Conservation (phyloP, 306 rosid species). For the Sicyos edulis region DNA sequence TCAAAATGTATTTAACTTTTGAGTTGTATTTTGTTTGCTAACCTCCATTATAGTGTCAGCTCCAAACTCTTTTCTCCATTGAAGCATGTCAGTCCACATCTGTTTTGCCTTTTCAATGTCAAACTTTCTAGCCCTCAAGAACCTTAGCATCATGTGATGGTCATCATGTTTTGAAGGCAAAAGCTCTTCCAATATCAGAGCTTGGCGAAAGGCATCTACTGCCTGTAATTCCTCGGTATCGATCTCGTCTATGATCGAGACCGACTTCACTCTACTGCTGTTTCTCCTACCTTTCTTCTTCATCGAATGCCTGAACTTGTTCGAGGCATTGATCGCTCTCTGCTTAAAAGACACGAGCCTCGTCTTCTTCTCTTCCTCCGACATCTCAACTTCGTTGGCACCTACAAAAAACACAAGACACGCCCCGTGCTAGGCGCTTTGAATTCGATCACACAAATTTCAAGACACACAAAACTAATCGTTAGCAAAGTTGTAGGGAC, state of each 20-base stretch:
- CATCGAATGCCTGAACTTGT: slow-evolving; percentile 61
- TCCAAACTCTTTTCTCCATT: slow-evolving; percentile 82
- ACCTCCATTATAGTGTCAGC: slow-evolving; percentile 90
- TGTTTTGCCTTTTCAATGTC: slow-evolving; percentile 83
- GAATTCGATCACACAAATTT: background rate
- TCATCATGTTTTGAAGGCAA: slow-evolving; percentile 77
- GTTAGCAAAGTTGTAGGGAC: no score
- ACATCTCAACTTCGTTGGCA: background rate
- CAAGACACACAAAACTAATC: no score
- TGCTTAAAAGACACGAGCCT: slow-evolving; percentile 72
- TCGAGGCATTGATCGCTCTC: slow-evolving; percentile 80
- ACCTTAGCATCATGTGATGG: slow-evolving; percentile 84
- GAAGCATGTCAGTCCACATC: slow-evolving; percentile 98
- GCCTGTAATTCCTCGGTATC: slow-evolving; percentile 65
- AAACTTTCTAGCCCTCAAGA: slow-evolving; percentile 81
- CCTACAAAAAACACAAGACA: slow-evolving; percentile 28
- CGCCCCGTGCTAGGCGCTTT: background rate
- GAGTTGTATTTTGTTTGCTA: no score
- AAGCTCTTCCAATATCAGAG: slow-evolving; percentile 69
- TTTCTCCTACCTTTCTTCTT: slow-evolving; percentile 64
- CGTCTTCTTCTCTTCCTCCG: slow-evolving; percentile 71
- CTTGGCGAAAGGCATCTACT: slow-evolving; percentile 75
- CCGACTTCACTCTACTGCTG: slow-evolving; percentile 59
- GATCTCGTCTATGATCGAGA: slow-evolving; percentile 58
- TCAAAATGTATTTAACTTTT: no score